These are phyloP conservation scores for Aspergillus avenaceus DNA, from an alignment of 495 filamentous ascomycete species.

Conservation along the genomic window DNA sequence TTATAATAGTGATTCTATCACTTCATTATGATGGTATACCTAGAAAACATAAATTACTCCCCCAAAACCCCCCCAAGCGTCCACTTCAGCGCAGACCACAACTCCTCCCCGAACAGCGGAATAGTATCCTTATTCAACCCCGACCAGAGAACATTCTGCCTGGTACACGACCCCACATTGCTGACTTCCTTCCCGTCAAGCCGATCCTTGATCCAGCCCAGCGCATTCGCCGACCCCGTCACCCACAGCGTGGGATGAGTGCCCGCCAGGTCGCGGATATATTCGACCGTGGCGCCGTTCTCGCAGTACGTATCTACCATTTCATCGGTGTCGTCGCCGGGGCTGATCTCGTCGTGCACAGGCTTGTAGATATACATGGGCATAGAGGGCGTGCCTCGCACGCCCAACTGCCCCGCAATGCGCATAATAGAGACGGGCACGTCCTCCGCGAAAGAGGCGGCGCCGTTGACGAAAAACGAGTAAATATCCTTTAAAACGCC, in stretches of 20 bases:
- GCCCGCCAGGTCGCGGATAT: constrained; percentile 6
- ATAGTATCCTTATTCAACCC: constrained; percentile 6
- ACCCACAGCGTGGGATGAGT: constrained; percentile 1
- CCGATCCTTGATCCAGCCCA: not conserved
- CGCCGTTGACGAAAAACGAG: constrained; percentile 10
- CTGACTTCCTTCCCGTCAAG: constrained; percentile 2
- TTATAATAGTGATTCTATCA: no score
- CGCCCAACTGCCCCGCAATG: constrained; percentile 16
- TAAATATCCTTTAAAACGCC: constrained; percentile 8
- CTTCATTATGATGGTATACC: no score
- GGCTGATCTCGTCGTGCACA: constrained; percentile 40
- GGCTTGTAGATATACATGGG: constrained; percentile 51
- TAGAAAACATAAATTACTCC: no score
- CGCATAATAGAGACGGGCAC: constrained; percentile 10
- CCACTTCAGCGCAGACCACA: constrained; percentile 11
- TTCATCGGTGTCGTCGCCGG: constrained; percentile 37
- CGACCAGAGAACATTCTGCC: constrained; percentile 9
- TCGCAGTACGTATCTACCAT: constrained; percentile 36
- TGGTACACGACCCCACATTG: constrained; percentile 7
- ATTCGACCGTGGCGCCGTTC: constrained; percentile 5
- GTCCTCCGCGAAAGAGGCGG: constrained; percentile 1
- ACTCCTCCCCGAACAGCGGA: constrained; percentile 3
- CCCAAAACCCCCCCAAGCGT: constrained; percentile 9
- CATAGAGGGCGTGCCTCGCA: constrained; percentile 30
- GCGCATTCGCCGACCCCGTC: constrained; percentile 1